These are phyloP conservation scores for Gilbertella persicaria DNA, from an alignment of 371 early-diverging fungal genomes.

Conservation along the genomic window DNA sequence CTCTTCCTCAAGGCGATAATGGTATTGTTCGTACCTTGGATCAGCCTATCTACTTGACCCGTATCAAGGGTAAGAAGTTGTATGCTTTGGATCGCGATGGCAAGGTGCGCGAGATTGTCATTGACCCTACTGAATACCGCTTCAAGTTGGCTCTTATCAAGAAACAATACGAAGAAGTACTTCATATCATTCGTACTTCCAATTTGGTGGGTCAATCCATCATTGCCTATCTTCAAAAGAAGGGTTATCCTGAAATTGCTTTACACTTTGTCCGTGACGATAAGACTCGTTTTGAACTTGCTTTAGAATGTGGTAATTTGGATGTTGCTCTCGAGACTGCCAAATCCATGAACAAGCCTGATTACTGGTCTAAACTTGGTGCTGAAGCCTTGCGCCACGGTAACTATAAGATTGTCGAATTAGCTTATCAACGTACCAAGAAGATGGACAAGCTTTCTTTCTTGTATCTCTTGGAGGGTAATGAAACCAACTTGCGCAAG, in stretches of 20 bases:
- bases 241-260: slow-evolving; percentile 98
- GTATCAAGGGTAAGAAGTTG: slow-evolving; percentile 82
- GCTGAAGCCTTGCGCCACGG: slow-evolving; percentile 89
- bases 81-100: slow-evolving; percentile 89
- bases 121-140: slow-evolving; percentile 97
- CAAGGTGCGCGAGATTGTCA: slow-evolving; percentile 77
- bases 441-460: slow-evolving; percentile 91
- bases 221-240: slow-evolving; percentile 97
- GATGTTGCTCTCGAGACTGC: slow-evolving; percentile 93
- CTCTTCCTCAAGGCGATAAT: slow-evolving; percentile 93
- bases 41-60: slow-evolving; percentile 89
- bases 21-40: slow-evolving; percentile 96
- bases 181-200: slow-evolving; percentile 92
- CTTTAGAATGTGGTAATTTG: slow-evolving; percentile 94
- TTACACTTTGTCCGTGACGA: slow-evolving; percentile 97
- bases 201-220: slow-evolving; percentile 98
- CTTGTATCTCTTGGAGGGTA: slow-evolving; percentile 90
- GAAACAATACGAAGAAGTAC: slow-evolving; percentile 89
- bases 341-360: slow-evolving; percentile 81
- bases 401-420: slow-evolving; percentile 86
- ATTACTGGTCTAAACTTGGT: slow-evolving; percentile 86
- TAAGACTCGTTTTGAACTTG: slow-evolving; percentile 94
- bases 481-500: slow-evolving; percentile 82
- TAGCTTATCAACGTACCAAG: slow-evolving; percentile 87
- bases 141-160: slow-evolving; percentile 95